These are phyloP conservation scores for Bothriochloa decipiens DNA, from an alignment of 176 grass and related monocot species.

Conservation along the genomic window DNA sequence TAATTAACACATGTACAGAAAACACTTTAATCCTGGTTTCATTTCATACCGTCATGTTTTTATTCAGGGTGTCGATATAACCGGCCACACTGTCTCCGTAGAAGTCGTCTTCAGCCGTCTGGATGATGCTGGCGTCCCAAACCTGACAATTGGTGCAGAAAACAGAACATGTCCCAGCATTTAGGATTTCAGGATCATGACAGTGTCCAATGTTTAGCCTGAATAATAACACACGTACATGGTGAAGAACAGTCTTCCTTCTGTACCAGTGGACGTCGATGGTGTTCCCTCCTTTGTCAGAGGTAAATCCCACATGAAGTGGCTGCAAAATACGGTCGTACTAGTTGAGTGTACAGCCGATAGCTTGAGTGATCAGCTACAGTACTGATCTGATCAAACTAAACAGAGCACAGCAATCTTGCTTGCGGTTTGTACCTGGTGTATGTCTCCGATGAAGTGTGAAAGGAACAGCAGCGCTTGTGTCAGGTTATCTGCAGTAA, in stretches of 20 bases:
- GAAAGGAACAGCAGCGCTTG: constrained; percentile 73
- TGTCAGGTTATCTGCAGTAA: constrained; percentile 60
- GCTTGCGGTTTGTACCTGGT: constrained; percentile 47
- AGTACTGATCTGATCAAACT: not conserved
- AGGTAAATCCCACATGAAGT: constrained; percentile 70
- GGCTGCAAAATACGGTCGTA: constrained; percentile 33
- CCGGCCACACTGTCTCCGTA: not conserved
- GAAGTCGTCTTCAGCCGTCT: constrained; percentile 38
- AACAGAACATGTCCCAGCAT: not conserved
- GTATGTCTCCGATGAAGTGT: constrained; percentile 71
- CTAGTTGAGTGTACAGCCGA: not conserved
- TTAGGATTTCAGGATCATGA: not conserved
- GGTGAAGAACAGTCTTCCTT: constrained; percentile 69
- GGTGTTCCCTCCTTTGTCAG: constrained; percentile 68
- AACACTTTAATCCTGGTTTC: not conserved
- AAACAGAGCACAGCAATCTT: not conserved
- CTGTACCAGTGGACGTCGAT: constrained; percentile 67
- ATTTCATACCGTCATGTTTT: constrained; percentile 45
- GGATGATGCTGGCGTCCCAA: constrained; percentile 51
- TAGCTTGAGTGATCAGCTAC: not conserved
- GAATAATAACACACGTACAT: constrained; percentile 33
- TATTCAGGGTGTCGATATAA: constrained; percentile 32
- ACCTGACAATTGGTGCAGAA: constrained; percentile 29
- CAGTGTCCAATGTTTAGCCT: not conserved
- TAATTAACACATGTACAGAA: not conserved